Conservation (phyloP, 345 rosid genomes). For the Aurinia saxatilis region DNA sequence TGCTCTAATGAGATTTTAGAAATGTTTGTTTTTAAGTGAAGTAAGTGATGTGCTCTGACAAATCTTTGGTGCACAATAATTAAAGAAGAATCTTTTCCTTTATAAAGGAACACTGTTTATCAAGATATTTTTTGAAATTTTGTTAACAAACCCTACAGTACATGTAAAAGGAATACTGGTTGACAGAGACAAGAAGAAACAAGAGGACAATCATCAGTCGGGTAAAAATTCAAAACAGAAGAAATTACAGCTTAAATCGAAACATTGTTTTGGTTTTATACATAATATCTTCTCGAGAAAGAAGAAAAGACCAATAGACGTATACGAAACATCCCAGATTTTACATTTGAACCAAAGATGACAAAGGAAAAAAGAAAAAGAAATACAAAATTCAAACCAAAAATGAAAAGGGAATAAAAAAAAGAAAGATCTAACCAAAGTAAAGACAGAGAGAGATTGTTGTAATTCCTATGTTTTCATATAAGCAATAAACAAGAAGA, state of each 20-base stretch:
- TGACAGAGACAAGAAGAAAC: background rate
- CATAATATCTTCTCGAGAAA: background rate
- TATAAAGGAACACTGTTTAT: background rate
- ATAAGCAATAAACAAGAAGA: slow-evolving; percentile 4
- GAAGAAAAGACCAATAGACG: background rate
- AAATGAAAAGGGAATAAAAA: background rate
- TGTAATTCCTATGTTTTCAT: slow-evolving; percentile 21
- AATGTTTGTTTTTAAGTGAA: background rate
- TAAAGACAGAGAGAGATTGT: background rate
- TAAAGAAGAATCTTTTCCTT: background rate
- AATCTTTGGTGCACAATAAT: background rate
- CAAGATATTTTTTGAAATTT: background rate
- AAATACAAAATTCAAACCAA: slow-evolving; percentile 18
- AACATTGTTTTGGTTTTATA: slow-evolving; percentile 1
- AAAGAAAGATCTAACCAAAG: background rate
- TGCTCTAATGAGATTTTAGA: too few species aligned
- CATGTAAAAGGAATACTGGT: background rate
- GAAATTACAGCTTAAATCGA: background rate
- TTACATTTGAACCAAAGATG: background rate
- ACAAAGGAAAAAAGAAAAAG: background rate
- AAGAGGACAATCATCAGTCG: background rate
- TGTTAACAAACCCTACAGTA: background rate
- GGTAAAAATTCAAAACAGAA: background rate
- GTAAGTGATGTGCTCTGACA: background rate
- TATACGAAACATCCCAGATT: slow-evolving; percentile 15